Conservation (phyloP, 2,329 filamentous ascomycete genomes). For the Aspergillus nomiae region DNA sequence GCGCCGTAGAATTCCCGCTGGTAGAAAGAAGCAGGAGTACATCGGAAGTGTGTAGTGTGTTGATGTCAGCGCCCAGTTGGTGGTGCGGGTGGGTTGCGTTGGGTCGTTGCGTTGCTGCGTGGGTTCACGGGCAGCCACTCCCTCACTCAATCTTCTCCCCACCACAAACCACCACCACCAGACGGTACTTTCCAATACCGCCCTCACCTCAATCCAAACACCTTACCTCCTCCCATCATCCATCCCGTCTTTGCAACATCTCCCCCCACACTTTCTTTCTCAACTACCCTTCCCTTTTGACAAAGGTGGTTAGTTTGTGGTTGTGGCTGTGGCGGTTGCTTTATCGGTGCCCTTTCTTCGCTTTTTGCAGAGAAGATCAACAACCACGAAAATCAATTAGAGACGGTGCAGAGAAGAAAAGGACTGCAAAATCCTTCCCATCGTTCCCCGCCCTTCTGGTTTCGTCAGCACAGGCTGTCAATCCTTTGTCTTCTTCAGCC, state of each 20-base stretch:
- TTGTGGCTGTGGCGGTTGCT: conserved; percentile 11
- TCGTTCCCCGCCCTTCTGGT: conserved; percentile 6
- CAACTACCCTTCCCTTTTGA: conserved; percentile 10
- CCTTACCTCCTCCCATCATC: conserved; percentile 16
- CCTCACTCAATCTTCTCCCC: conserved; percentile 15
- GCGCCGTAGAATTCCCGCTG: background rate
- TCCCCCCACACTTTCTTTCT: conserved; percentile 7
- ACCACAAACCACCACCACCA: conserved; percentile 14
- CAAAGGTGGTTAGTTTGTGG: conserved; percentile 18
- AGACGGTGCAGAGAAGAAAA: background rate
- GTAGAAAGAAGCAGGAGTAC: background rate
- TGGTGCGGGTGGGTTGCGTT: conserved; percentile 10
- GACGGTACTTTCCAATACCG: conserved; percentile 21
- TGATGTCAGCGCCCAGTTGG: conserved; percentile 24
- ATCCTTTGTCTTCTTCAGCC: conserved; percentile 26
- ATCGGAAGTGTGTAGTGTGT: conserved; percentile 11
- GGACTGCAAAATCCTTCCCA: conserved; percentile 4
- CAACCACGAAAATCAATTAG: conserved; percentile 3
- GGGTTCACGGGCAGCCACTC: conserved; percentile 22
- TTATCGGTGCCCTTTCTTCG: background rate
- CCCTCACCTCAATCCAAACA: conserved; percentile 12
- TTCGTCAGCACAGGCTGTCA: conserved; percentile 25
- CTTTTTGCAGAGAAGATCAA: conserved; percentile 3
- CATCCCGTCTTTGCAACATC: conserved; percentile 12
- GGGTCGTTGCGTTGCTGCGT: conserved; percentile 11